Percentiles rank a stretch among this genome's conserved stretches.
phyloP scores from a whole-genome alignment of 2,329 filamentous ascomycete genomes.

The Phaeophleospora eucalypticola region DNA sequence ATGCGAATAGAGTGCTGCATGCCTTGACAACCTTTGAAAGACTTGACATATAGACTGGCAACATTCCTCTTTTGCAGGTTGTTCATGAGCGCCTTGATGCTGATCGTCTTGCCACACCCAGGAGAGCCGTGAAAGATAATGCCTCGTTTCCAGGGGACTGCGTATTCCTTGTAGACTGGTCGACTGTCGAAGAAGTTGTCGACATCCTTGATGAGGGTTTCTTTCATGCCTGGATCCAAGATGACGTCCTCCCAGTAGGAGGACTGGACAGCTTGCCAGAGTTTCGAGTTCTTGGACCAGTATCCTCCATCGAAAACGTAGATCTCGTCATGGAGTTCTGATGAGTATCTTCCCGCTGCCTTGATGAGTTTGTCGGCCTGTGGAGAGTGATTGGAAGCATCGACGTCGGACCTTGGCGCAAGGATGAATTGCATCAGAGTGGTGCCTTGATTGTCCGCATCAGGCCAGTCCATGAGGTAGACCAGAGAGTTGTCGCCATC shows the following conservation, averaged over 20 bases:
- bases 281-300: conserved; percentile 37
- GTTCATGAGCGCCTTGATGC: conserved; percentile 40
- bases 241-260: conserved; percentile 46
- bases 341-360: conserved; percentile 37
- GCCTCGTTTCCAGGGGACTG: conserved; percentile 48
- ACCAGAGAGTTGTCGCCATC: conserved; percentile 37
- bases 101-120: conserved; percentile 45
- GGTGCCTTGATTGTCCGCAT: conserved; percentile 1
- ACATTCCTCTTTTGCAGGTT: conserved; percentile 36
- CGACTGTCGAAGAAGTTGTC: conserved; percentile 39
- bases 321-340: conserved; percentile 38
- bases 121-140: conserved; percentile 38
- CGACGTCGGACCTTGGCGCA: conserved; percentile 6
- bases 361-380: conserved; percentile 35
- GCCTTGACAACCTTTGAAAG: conserved; percentile 33
- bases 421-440: conserved; percentile 15
- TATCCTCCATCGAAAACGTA: conserved; percentile 43
- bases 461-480: conserved; percentile 35
- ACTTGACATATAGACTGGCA: conserved; percentile 42
- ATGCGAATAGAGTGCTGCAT: conserved; percentile 43
- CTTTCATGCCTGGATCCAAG: conserved; percentile 42
- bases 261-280: conserved; percentile 40
- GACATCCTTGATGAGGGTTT: conserved; percentile 36
- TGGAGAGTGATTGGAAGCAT: conserved; percentile 24
- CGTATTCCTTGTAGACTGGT: conserved; percentile 41